Percentiles rank a stretch among this genome's conserved stretches.
Conservation (phyloP, 2,329 filamentous ascomycete genomes). For the Tolypocladium pustulatum region DNA sequence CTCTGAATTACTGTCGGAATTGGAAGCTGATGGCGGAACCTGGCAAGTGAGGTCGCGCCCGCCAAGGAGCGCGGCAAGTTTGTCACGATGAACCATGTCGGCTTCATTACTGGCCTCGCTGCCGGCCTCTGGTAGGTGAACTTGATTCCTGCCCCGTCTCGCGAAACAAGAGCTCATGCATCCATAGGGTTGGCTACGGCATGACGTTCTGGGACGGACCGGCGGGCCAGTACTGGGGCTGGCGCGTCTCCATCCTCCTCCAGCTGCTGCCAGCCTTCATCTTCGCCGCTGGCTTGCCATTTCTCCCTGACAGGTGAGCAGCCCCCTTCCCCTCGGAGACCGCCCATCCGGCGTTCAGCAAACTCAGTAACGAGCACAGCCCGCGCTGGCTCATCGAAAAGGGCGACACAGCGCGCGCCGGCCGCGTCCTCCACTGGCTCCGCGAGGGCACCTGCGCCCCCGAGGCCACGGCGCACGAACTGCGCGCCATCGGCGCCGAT, state of each 20-base stretch:
- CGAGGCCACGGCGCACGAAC: slow-evolving; percentile 28
- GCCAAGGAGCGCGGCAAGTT: slow-evolving; percentile 42
- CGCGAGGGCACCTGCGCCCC: slow-evolving; percentile 30
- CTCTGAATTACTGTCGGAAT: too few relatives aligned
- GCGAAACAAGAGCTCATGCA: background rate
- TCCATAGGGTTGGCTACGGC: slow-evolving; percentile 41
- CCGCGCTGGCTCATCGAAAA: slow-evolving; percentile 49
- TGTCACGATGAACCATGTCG: slow-evolving; percentile 49
- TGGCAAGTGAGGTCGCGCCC: slow-evolving; percentile 40
- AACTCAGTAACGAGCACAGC: slow-evolving; percentile 10
- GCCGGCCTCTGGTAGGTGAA: slow-evolving; percentile 39
- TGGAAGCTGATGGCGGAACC: too few relatives aligned
- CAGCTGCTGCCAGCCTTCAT: slow-evolving; percentile 40
- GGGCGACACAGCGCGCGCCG: slow-evolving; percentile 30
- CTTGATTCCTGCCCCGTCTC: background rate
- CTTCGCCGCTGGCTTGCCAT: slow-evolving; percentile 39
- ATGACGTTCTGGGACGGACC: slow-evolving; percentile 40
- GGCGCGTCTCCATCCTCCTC: slow-evolving; percentile 41
- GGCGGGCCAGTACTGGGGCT: slow-evolving; percentile 34
- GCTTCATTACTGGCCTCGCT: slow-evolving; percentile 44
- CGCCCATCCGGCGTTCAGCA: too few relatives aligned
- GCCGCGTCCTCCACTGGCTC: slow-evolving; percentile 34
- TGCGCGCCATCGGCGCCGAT: slow-evolving; percentile 34
- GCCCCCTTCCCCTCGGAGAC: slow-evolving; percentile 9
- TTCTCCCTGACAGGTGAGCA: slow-evolving; percentile 42